Evolutionary conservation across 257 asterid species (phyloP), one percentile per base, ranked within the genome.

Genomic region (Mentha longifolia): DNA sequence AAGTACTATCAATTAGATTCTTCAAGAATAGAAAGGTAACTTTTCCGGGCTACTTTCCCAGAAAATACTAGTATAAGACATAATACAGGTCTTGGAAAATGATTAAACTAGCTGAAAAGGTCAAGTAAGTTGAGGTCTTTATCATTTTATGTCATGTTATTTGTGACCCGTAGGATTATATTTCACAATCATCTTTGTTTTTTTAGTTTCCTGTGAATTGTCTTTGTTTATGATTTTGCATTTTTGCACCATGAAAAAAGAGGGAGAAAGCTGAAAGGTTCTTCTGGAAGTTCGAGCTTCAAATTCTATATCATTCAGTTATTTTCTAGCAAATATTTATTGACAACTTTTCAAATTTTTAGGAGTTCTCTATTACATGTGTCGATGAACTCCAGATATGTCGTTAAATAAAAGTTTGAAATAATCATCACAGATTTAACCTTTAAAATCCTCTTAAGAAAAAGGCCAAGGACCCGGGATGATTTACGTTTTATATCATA

Each of bases 11-110:
- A 83, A 17, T 52, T 94, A 68, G 79, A 77, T 66, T 90, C 96
- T 35, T 83, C 85, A 9, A 81, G 95, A 73, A 79, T 89, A 52
- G 78, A 79, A 67, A 85, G 98, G 97, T 91, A 75, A 14, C 9
- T 33, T 72, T 49, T 68, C 17, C 30, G 39, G 20, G 17, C 62
- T 59, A 61, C 56, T 62, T 25, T 25, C 39, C 42, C 59, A 20
- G 50, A 73, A 52, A 67, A 15, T 65, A 17, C 31, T 20, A 54
- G 5, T 67, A 70, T 70, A 3, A 33, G 15, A 19, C 51, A 39
- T 43, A 75, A 62, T 43, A 64, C 16, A 7, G 54, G 46, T 68
- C 60, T 42, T 68, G 39, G 13, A 41, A 17, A 16, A 55, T 54
- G 57, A 63, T 43, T 54, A 12, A 65, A 49, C 37, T 46, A 61